Evolutionary conservation across 179 eudicot species (phyloP).

Genomic region (Spergularia azorica): DNA sequence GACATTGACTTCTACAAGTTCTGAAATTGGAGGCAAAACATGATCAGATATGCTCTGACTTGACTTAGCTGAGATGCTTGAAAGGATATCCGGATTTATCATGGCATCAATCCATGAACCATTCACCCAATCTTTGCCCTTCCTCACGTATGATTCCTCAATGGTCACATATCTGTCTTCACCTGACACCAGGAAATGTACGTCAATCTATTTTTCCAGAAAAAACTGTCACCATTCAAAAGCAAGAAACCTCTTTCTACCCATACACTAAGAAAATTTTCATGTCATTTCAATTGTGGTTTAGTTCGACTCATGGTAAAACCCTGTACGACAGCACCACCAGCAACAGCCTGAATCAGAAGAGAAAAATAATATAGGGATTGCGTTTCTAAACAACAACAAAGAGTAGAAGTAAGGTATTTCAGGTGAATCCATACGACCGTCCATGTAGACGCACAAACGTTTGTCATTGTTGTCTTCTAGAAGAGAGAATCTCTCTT

Average conservation of each 20-base stretch:
- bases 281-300: neutral
- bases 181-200: conserved; percentile 31
- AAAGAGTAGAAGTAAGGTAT: neutral
- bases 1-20: conserved; percentile 23
- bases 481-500: too few relatives aligned
- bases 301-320: neutral
- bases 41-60: conserved; percentile 6
- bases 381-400: too few relatives aligned
- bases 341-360: neutral
- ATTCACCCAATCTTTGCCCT: conserved; percentile 50
- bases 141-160: conserved; percentile 34
- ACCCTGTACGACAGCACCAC: too few relatives aligned
- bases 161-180: conserved; percentile 33
- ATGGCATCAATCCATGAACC: conserved; percentile 45
- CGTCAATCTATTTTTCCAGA: too few relatives aligned
- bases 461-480: too few relatives aligned
- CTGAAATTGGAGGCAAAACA: conserved; percentile 25
- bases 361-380: neutral
- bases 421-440: too few relatives aligned
- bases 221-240: neutral
- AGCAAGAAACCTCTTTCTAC: too few relatives aligned
- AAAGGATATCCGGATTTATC: conserved; percentile 34
- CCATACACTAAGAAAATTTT: neutral
- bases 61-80: conserved; percentile 30
- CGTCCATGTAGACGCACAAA: too few relatives aligned